Percentiles rank a stretch among this genome's conserved stretches.
Evolutionary conservation across 257 asterid genomes (phyloP).

Genomic region (Dorcoceras hygrometricum): DNA sequence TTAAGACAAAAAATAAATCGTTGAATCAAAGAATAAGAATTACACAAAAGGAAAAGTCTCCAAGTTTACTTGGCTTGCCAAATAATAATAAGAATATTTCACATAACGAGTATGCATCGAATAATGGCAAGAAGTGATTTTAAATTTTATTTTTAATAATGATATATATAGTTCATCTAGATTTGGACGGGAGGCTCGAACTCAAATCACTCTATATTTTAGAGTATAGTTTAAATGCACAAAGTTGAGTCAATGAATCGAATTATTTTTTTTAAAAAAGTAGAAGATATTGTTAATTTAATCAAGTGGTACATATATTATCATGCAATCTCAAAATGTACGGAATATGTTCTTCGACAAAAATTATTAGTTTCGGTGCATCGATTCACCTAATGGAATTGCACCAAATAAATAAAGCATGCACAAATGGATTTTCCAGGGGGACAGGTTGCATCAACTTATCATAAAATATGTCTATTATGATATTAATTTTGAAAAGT

Average conservation of each 20-base stretch:
- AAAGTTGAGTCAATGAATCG: not conserved
- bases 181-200: too few relatives aligned
- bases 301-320: not conserved
- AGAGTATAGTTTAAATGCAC: too few relatives aligned
- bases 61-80: too few relatives aligned
- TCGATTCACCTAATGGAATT: not conserved
- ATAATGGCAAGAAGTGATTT: too few relatives aligned
- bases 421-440: conserved; percentile 5
- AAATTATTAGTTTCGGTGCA: not conserved
- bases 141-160: too few relatives aligned
- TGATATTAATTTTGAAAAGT: conserved; percentile 18
- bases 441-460: conserved; percentile 34
- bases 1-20: not conserved
- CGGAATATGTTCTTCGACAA: conserved; percentile 39
- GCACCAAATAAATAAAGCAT: not conserved
- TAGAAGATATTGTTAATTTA: conserved; percentile 4
- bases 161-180: too few relatives aligned
- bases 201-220: too few relatives aligned
- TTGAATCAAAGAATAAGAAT: too few relatives aligned
- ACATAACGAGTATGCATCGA: too few relatives aligned
- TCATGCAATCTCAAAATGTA: conserved; percentile 26
- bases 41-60: not conserved
- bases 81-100: too few relatives aligned
- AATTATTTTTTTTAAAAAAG: not conserved
- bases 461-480: conserved; percentile 18